A percentile compares a stretch with the other conserved stretches of the same genome.
Conservation (phyloP, 2,329 filamentous ascomycete genomes). For the Colletotrichum sp. region DNA sequence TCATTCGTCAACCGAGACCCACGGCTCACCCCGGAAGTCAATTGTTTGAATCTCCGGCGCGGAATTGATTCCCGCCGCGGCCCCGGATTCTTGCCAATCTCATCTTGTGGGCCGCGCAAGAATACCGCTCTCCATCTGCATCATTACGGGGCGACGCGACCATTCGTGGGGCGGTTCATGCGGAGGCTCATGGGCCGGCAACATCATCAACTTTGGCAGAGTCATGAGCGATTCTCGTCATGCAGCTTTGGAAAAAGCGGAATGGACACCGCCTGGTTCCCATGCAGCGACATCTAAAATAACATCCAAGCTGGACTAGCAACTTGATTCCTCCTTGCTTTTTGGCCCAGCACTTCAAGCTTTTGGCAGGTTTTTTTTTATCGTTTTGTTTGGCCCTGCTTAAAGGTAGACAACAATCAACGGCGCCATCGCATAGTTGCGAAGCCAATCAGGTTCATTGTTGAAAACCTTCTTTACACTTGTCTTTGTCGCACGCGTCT, state of each 20-base stretch:
- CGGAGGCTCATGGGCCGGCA: background rate
- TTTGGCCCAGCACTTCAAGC: background rate
- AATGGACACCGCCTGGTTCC: background rate
- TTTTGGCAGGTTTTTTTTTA: background rate
- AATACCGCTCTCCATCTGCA: background rate
- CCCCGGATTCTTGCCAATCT: conserved; percentile 1
- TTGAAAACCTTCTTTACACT: background rate
- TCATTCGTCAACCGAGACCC: background rate
- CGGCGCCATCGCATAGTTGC: background rate
- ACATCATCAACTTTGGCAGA: background rate
- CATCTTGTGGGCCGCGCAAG: background rate
- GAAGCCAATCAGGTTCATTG: background rate
- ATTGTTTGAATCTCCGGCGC: background rate
- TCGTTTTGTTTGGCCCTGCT: background rate
- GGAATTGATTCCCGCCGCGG: conserved; percentile 6
- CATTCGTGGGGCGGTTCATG: background rate
- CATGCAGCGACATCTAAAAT: background rate
- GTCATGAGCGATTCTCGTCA: background rate
- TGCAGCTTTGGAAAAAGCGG: background rate
- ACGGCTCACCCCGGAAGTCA: background rate
- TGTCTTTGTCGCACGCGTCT: background rate
- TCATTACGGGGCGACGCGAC: background rate
- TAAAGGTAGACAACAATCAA: background rate
- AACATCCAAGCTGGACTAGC: background rate
- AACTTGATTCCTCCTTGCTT: background rate